Evolutionary conservation across 2,329 filamentous ascomycete species (phyloP).

Genomic region (Coniochaeta hoffmannii): DNA sequence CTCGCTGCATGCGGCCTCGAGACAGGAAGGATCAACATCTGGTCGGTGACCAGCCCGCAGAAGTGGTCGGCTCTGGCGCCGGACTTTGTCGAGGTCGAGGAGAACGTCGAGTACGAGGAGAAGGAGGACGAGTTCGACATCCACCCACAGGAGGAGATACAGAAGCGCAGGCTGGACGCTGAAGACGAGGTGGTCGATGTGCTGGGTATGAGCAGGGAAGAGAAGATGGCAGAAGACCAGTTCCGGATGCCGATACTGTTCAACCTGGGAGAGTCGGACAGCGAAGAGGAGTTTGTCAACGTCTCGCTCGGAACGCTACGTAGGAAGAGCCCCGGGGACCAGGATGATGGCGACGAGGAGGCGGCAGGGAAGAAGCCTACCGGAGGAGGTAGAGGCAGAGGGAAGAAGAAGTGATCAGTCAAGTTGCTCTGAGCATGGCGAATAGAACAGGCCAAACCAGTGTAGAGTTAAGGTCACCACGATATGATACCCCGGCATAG

Average conservation of each 20-base stretch:
- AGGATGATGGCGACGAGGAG: slow-evolving; percentile 55
- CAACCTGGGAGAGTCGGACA: slow-evolving; percentile 88
- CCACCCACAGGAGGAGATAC: slow-evolving; percentile 88
- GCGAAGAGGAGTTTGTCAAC: slow-evolving; percentile 76
- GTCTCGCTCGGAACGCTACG: slow-evolving; percentile 76
- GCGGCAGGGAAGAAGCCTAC: slow-evolving; percentile 36
- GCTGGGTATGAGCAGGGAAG: slow-evolving; percentile 64
- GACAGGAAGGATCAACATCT: slow-evolving; percentile 88
- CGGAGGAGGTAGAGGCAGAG: slow-evolving; percentile 29
- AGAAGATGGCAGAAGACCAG: slow-evolving; percentile 43
- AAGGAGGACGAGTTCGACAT: slow-evolving; percentile 97
- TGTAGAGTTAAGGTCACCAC: not conserved
- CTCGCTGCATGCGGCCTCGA: slow-evolving; percentile 89
- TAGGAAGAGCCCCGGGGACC: slow-evolving; percentile 71
- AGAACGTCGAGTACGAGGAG: slow-evolving; percentile 96
- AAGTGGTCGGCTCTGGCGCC: slow-evolving; percentile 96
- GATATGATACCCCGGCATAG: not conserved
- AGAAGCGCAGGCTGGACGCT: slow-evolving; percentile 79
- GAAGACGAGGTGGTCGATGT: slow-evolving; percentile 95
- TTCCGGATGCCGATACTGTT: slow-evolving; percentile 93
- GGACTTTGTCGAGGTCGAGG: slow-evolving; percentile 95
- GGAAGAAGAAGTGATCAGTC: slow-evolving; percentile 28
- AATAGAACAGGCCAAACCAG: not conserved
- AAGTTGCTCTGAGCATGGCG: not conserved
- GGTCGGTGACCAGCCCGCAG: slow-evolving; percentile 91